Base-by-base conservation (phyloP, 1,284 basidiomycete species). In the Puccinia novopanici region DNA sequence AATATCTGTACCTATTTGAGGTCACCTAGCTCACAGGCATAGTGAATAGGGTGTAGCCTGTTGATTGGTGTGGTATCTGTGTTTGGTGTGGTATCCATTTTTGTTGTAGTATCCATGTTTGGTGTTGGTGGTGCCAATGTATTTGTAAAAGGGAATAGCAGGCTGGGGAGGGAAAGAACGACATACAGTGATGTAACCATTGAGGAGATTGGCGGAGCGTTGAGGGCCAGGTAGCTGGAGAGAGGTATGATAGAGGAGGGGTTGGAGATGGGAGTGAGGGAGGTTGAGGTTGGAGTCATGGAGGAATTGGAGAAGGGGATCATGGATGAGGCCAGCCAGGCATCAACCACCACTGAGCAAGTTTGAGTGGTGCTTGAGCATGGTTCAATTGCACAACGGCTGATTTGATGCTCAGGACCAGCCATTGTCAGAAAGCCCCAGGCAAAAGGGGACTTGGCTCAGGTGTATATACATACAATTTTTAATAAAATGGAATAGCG, bases 1-100 rank as follows among this genome's bases (percentile, higher is more conserved):
- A 76, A 50, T 2, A 63, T 42, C 45, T 54, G 40, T 4, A 76
- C 75, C 24, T 65, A 67, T 0, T 45, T 37, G 0, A 76, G 45
- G 48, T 76, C 42, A 15, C 75, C 75, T 52, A 37, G 22, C 24
- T 76, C 75, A 27, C 75, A 65, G 12, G 75, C 75, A 24, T 65
- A 48, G 52, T 76, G 50, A 76, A 63, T 15, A 61, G 40, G 19
- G 75, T 76, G 37, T 76, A 76, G 9, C 75, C 75, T 61, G 65
- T 52, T 70, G 30, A 9, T 57, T 17, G 13, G n/a, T n/a, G n/a
- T n/a, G n/a, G n/a, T n/a, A n/a, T n/a, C n/a, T n/a, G n/a, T n/a
- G n/a, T n/a, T n/a, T n/a, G n/a, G n/a, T n/a, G n/a, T n/a, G n/a
- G n/a, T n/a, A n/a, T n/a, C n/a, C n/a, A n/a, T n/a, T n/a, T n/a